Conservation (phyloP, 2,329 filamentous ascomycete genomes). For the Colletotrichum costaricense region DNA sequence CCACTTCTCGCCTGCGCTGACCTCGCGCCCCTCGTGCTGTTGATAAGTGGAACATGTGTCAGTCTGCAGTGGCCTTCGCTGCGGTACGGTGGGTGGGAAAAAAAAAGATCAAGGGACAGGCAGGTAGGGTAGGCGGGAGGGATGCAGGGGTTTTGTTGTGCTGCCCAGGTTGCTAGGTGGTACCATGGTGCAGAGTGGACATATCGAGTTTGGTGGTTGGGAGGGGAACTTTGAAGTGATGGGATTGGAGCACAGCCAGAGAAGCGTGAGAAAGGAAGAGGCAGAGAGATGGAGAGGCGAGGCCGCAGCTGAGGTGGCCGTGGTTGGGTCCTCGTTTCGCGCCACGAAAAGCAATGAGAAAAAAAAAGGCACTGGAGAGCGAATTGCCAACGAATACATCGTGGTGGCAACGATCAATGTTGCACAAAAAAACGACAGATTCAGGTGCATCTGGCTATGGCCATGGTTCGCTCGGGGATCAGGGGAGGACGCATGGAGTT, state of each 20-base stretch:
- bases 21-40: constrained; percentile 85
- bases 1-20: constrained; percentile 88
- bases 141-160: constrained; percentile 14
- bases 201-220: background rate
- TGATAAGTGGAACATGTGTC: constrained; percentile 32
- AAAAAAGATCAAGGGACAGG: background rate
- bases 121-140: background rate
- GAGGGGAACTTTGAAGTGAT: background rate
- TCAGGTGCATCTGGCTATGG: constrained; percentile 4
- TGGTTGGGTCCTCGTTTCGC: constrained; percentile 21
- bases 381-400: background rate
- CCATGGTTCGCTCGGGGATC: constrained; percentile 16
- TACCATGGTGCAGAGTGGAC: constrained; percentile 9
- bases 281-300: constrained; percentile 5
- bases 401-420: constrained; percentile 25
- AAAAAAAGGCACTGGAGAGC: constrained; percentile 28
- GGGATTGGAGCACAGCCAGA: background rate
- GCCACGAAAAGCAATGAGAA: constrained; percentile 28
- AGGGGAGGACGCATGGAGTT: constrained; percentile 11
- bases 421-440: background rate
- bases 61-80: constrained; percentile 17
- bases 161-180: constrained; percentile 49
- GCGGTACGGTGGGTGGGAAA: background rate
- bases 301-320: constrained; percentile 25
- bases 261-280: background rate